Base-by-base conservation (phyloP, 2,329 filamentous ascomycete species). In the Talaromyces sp. region DNA sequence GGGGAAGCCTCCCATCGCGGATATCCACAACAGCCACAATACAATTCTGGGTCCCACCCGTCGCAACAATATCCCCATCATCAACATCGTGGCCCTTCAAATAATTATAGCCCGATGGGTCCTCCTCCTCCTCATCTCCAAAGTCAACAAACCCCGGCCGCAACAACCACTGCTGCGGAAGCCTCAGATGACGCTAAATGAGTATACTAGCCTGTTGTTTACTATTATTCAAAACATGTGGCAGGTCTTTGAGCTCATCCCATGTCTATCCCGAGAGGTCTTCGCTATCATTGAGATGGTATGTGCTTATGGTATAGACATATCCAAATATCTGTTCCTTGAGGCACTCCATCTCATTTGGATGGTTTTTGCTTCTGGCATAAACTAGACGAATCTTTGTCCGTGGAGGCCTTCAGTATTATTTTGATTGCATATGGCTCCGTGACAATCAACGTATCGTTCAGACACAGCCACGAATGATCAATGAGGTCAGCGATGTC, bases 21-120 rank as follows among this genome's bases (percentile, higher is more conserved):
- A 62, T 90, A 89, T 75, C 84, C 82, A 69, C 86, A 85, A 62
- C 82, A 84, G 45, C 86, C 88, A 69, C 88, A 89, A 68, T 89
- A 85, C 73, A 85, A 87, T 63, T 86, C 84, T 41, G 90, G 88
- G 71, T 88, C 88, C 60, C 87, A 89, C 68, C 86, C 89, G 66
- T 68, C 73, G 70, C 87, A 89, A 73, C 86, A 89, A 70, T 89
- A 87, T 72, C 83, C 83, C 1, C 83, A 82, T 45, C 84, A 85
- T 68, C 81, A 83, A 62, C 84, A 87, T 72, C 86, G 86, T 69
- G 78, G 76, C 16, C 81, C 81, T 47, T 87, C 83, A 71, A 85
- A 85, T 69, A 84, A 81, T 69, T 84, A 83, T 73, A 85, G 80
- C 65, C 84, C 85, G 66, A 71, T 78, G 37, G 73, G 74, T 54